Base-by-base conservation (phyloP, 1,284 basidiomycete species). In the Heliocybe sulcata region DNA sequence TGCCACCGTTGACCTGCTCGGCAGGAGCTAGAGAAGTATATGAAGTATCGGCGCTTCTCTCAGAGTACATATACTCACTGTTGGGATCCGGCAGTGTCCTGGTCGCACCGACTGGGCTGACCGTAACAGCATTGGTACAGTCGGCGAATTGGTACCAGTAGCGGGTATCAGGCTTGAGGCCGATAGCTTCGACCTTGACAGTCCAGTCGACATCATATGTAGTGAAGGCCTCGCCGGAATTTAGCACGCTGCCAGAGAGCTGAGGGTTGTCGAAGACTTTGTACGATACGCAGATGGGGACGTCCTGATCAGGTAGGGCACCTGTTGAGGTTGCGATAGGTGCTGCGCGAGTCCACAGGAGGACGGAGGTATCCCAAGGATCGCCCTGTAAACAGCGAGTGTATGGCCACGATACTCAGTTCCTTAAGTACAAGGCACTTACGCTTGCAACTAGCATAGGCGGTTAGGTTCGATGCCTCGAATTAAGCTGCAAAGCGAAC, bases 161-260 rank as follows among this genome's bases (percentile, higher is more conserved):
- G 53, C 74, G 69, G 1, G 79, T 81, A 58, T 83, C 82, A 0
- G 83, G 72, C 49, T 71, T 63, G 25, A 86, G 66, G 19, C 72
- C 70, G 1, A 70, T 75, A 0, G 81, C 81, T 60, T 85, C 83
- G 20, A 85, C 79, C 66, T 87, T 87, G 62, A 82, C 71, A 1
- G 82, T 82, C 61, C 74, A 87, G 65, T 83, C 83, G 42, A 87
- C 81, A 59, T 86, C 83, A 58, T 79, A 80, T 54, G 76, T 79
- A 2, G 82, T 83, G 66, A 80, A 82, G 0, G 77, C 81, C 54
- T 79, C 68, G 20, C 77, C 80, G 23, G 73, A 70, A 56, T 79
- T 72, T 6, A 42, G 6, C 48, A 77, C 64, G 0, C 75, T 65
- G 26, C 61, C 77, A 19, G 68, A 62, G 9, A 79, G 61, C 25